phyloP scores from a whole-genome alignment of 371 early-diverging fungal species.

The Mucor circinelloides region DNA sequence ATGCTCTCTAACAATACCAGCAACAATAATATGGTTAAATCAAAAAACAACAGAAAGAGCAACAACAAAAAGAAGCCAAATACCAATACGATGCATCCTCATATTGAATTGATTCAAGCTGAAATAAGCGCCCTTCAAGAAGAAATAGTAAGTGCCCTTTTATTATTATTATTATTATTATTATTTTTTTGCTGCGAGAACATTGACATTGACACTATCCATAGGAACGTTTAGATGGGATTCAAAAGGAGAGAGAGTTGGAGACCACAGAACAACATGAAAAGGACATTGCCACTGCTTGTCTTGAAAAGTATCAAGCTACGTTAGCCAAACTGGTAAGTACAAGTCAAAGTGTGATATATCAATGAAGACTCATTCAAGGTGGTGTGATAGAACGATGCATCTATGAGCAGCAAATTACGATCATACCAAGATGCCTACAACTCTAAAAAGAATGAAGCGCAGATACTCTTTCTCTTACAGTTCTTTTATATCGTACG shows the following conservation, averaged over 20 bases:
- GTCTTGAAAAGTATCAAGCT: conserved; percentile 9
- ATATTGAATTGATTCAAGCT: conserved; percentile 28
- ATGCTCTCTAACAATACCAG: neutral
- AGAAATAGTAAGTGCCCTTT: conserved; percentile 23
- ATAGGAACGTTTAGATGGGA: conserved; percentile 3
- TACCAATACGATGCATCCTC: conserved; percentile 11
- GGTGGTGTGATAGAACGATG: neutral
- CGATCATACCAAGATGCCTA: neutral
- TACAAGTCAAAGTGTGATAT: neutral
- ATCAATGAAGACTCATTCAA: neutral
- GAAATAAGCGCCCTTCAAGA: conserved; percentile 26
- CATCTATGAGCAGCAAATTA: conserved; percentile 2
- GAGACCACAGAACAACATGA: neutral
- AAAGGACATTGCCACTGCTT: conserved; percentile 1
- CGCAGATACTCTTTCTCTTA: conserved; percentile 30
- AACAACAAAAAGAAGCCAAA: neutral
- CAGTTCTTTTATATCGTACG: conserved; percentile 45
- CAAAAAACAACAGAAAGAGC: neutral
- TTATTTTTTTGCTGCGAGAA: too few relatives aligned
- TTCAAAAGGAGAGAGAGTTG: conserved; percentile 13
- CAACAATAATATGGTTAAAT: neutral
- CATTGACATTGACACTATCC: neutral
- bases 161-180: too few relatives aligned
- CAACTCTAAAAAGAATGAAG: conserved; percentile 5
- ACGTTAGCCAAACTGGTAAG: conserved; percentile 7